These are phyloP conservation scores for Alternaria viburni DNA, from an alignment of 2,329 filamentous ascomycete genomes.

Conservation along the genomic window DNA sequence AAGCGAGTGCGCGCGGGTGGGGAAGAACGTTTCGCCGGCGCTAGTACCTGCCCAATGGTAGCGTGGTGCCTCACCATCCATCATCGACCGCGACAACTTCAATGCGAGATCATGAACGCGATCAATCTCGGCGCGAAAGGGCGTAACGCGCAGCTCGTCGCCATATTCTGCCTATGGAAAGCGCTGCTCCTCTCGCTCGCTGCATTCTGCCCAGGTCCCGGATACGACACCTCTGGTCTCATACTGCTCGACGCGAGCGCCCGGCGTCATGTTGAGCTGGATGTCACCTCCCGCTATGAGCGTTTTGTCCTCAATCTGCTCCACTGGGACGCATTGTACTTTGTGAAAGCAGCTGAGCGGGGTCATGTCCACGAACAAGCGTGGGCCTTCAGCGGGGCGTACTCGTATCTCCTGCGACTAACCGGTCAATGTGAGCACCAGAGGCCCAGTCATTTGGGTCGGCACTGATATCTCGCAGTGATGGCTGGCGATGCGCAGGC, in stretches of 20 bases:
- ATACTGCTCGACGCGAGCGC: slow-evolving; percentile 51
- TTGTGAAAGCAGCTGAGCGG: slow-evolving; percentile 65
- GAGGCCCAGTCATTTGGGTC: slow-evolving; percentile 1
- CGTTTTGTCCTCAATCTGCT: slow-evolving; percentile 65
- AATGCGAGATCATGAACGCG: slow-evolving; percentile 2
- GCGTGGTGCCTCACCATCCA: slow-evolving; percentile 1
- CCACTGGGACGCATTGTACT: slow-evolving; percentile 85
- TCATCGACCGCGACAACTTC: not conserved
- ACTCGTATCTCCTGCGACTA: slow-evolving; percentile 54
- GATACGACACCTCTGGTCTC: slow-evolving; percentile 80
- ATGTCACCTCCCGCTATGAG: slow-evolving; percentile 20
- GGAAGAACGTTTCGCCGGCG: slow-evolving; percentile 18
- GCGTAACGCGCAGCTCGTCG: slow-evolving; percentile 10
- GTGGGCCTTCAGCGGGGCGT: slow-evolving; percentile 77
- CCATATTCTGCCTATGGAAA: slow-evolving; percentile 70
- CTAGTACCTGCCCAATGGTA: slow-evolving; percentile 24
- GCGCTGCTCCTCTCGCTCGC: slow-evolving; percentile 68
- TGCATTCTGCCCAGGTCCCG: slow-evolving; percentile 61
- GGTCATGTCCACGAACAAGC: slow-evolving; percentile 81
- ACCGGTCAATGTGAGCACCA: slow-evolving; percentile 50
- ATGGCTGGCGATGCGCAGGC: slow-evolving; percentile 19
- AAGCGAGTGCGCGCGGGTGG: slow-evolving; percentile 24
- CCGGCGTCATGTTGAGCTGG: slow-evolving; percentile 24
- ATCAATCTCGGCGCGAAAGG: not conserved
- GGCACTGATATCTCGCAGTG: slow-evolving; percentile 44